These are phyloP conservation scores for Thelephora terrestris DNA, from an alignment of 1,284 basidiomycete species.

Conservation along the genomic window DNA sequence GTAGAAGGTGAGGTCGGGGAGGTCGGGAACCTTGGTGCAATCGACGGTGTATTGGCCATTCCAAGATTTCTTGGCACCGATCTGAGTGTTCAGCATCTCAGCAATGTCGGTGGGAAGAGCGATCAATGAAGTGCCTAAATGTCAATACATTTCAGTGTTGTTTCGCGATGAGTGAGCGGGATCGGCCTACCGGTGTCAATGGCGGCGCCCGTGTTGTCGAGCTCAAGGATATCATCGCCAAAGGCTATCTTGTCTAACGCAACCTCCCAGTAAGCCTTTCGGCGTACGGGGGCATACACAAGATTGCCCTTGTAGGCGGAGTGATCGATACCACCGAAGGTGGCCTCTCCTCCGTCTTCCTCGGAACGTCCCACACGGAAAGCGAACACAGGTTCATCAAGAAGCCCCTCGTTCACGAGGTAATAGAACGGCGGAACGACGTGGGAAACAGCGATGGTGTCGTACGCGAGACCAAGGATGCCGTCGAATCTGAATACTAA, in stretches of 20 bases:
- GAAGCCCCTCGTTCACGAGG: conserved; percentile 79
- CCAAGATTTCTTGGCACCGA: conserved; percentile 88
- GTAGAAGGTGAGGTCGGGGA: conserved; percentile 85
- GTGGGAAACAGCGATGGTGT: conserved; percentile 93
- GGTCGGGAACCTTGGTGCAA: conserved; percentile 71
- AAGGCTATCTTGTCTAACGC: conserved; percentile 83
- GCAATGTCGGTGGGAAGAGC: conserved; percentile 90
- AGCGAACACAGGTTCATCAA: conserved; percentile 86
- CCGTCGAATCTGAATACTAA: conserved; percentile 72
- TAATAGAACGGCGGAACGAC: conserved; percentile 94
- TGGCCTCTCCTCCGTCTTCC: conserved; percentile 84
- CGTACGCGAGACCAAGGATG: conserved; percentile 91
- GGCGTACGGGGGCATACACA: conserved; percentile 83
- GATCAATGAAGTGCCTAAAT: conserved; percentile 77
- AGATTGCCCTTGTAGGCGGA: conserved; percentile 78
- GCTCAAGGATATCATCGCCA: conserved; percentile 76
- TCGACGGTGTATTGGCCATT: conserved; percentile 92
- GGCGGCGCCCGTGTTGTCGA: conserved; percentile 89
- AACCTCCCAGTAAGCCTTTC: conserved; percentile 99
- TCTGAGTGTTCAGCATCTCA: conserved; percentile 96
- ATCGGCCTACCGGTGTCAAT: conserved; percentile 79
- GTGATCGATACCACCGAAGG: conserved; percentile 89
- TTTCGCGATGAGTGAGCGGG: neutral
- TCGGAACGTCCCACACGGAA: conserved; percentile 91
- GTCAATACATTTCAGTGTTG: conserved; percentile 12